Evolutionary conservation across 2,329 filamentous ascomycete genomes (phyloP), one percentile per base, ranked within the genome.

Genomic region (Ilyonectria mors-panacis): DNA sequence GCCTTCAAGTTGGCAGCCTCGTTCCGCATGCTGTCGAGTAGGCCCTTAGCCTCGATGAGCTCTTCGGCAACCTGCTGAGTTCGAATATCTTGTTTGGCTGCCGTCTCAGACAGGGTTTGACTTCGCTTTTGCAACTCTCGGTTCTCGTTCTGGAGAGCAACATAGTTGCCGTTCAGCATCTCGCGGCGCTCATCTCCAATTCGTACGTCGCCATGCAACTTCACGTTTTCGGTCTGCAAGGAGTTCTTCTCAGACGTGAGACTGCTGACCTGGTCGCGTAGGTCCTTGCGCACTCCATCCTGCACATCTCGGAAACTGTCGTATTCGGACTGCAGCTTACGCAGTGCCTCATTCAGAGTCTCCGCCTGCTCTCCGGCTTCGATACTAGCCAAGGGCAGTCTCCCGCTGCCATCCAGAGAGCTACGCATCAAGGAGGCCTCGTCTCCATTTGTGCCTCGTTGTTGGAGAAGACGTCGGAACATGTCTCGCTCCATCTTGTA

Each of bases 401-500:
- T 85, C 53, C 83, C 80, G 53, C 79, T 82, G 17, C 88, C 87
- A 66, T 91, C 89, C 35, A 92, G 82, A 19, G 93, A 93, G 73
- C 91, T 90, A 1, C 92, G 93, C 76, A 97, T 91, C 56, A 91
- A 85, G 1, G 91, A 91, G 17, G 88, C 87, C 47, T 92, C 84
- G 67, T 94, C 92, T 13, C 83, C 85, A 78, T 88, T 78, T 77
- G 87, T 76, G 77, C 85, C 78, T 82, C 91, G 80, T 69, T 96
- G 93, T 72, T 95, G 93, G 33, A 98, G 88, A 85, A 98, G 95
- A 59, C 95, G 94, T 23, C 95, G 91, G 91, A 98, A 98, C 89
- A 98, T 98, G 78, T 99, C 95, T 69, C 96, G 92, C 82, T 99
- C 96, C 75, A 94, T 94, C 78, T 96, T 94, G 79, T 97, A 97